Evolutionary conservation across 495 filamentous ascomycete genomes (phyloP).

Genomic region (Hypoxylon cercidicola): DNA sequence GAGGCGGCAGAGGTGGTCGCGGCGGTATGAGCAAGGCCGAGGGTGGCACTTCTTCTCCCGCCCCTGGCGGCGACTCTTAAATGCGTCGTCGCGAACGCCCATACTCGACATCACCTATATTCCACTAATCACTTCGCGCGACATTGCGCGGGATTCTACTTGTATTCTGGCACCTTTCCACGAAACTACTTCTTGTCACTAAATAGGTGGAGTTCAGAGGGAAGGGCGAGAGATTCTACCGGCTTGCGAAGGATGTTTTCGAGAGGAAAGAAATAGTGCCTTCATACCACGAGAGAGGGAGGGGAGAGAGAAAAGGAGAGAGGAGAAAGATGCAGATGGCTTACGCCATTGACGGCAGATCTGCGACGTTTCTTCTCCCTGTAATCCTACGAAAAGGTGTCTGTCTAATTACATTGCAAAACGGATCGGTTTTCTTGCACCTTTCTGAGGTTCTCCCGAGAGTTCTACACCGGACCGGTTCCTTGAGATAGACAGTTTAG

Average conservation of each 20-base stretch:
- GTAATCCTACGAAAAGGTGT: conserved; percentile 16
- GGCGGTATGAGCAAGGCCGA: conserved; percentile 69
- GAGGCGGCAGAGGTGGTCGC: conserved; percentile 67
- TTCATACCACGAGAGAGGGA: conserved; percentile 20
- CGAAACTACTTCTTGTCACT: conserved; percentile 46
- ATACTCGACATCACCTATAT: conserved; percentile 21
- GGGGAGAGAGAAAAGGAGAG: conserved; percentile 1
- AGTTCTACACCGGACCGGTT: conserved; percentile 27
- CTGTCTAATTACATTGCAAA: conserved; percentile 30
- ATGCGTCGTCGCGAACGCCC: conserved; percentile 27
- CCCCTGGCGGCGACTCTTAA: conserved; percentile 62
- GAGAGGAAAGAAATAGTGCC: conserved; percentile 29
- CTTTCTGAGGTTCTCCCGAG: conserved; percentile 15
- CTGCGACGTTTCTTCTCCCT: conserved; percentile 16
- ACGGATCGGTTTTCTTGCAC: conserved; percentile 34
- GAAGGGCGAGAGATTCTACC: conserved; percentile 16
- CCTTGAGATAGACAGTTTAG: conserved; percentile 37
- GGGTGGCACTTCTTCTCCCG: conserved; percentile 59
- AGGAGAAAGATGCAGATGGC: conserved; percentile 2
- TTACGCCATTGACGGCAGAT: conserved; percentile 1
- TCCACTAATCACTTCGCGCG: conserved; percentile 47
- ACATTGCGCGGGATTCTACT: conserved; percentile 35
- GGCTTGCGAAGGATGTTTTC: conserved; percentile 39
- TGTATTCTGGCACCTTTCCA: conserved; percentile 40
- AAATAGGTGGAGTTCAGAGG: conserved; percentile 41